These are phyloP conservation scores for Alternaria alternata DNA, from an alignment of 2,329 filamentous ascomycete species.

Conservation along the genomic window DNA sequence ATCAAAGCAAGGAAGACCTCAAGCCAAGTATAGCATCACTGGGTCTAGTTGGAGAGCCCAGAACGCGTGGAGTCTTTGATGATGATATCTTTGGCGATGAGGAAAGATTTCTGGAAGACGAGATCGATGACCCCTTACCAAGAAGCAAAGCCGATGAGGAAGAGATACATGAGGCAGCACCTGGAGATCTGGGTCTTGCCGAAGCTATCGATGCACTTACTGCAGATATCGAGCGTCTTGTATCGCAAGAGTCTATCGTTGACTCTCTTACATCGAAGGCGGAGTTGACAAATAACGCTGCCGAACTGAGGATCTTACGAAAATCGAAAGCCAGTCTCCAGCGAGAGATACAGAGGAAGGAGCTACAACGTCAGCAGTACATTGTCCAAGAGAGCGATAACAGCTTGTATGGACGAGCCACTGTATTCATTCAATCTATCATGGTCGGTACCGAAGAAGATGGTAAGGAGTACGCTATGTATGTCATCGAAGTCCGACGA, in stretches of 20 bases:
- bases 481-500: constrained; percentile 89
- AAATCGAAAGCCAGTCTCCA: constrained; percentile 95
- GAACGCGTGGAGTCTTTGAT: constrained; percentile 89
- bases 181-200: constrained; percentile 89
- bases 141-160: constrained; percentile 73
- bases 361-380: constrained; percentile 95
- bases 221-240: constrained; percentile 87
- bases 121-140: constrained; percentile 75
- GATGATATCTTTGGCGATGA: constrained; percentile 94
- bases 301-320: constrained; percentile 86
- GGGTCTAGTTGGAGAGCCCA: constrained; percentile 86
- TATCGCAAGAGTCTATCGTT: constrained; percentile 87
- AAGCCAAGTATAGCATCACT: constrained; percentile 91
- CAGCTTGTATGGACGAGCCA: constrained; percentile 90
- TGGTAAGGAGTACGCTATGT: constrained; percentile 91
- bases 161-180: constrained; percentile 90
- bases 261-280: constrained; percentile 93
- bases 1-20: constrained; percentile 56
- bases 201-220: constrained; percentile 92
- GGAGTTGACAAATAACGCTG: constrained; percentile 94
- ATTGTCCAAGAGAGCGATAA: constrained; percentile 98
- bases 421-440: constrained; percentile 87
- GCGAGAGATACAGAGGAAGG: constrained; percentile 90
- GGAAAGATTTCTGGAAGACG: constrained; percentile 84
- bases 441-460: constrained; percentile 92